phyloP scores from a whole-genome alignment of 169 alveolate species.

The Sarcocystis neurona region DNA sequence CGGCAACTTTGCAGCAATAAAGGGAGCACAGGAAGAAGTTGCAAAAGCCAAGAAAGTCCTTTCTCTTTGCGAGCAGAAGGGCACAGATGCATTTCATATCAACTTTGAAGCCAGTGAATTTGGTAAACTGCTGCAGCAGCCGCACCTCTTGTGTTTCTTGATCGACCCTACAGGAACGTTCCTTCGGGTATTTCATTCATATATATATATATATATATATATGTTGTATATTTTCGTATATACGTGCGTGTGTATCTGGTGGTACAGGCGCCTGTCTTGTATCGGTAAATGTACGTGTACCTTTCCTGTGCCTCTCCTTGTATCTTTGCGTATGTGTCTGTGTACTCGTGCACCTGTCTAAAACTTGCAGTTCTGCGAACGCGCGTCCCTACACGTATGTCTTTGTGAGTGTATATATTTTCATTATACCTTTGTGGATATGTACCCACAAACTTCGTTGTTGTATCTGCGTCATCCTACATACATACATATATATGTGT shows the following conservation, averaged over 20 bases:
- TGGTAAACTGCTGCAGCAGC: slow-evolving; percentile 13
- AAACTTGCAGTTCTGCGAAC: too few relatives aligned
- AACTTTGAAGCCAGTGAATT: slow-evolving; percentile 70
- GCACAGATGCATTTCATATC: slow-evolving; percentile 70
- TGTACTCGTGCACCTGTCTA: too few relatives aligned
- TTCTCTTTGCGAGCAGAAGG: slow-evolving; percentile 74
- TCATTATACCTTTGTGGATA: too few relatives aligned
- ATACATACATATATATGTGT: too few relatives aligned
- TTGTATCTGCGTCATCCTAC: too few relatives aligned
- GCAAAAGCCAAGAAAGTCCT: slow-evolving; percentile 71
- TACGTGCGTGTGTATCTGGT: not conserved
- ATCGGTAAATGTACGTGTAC: not conserved
- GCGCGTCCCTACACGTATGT: too few relatives aligned
- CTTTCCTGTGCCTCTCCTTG: too few relatives aligned
- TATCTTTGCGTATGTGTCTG: too few relatives aligned
- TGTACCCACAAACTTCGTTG: too few relatives aligned
- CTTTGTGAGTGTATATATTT: too few relatives aligned
- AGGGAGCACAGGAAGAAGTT: slow-evolving; percentile 58
- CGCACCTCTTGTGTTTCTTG: not conserved
- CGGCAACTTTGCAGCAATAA: slow-evolving; percentile 40
- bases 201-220: not conserved
- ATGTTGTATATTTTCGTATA: too few relatives aligned
- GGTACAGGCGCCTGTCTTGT: not conserved
- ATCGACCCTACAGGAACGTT: not conserved
- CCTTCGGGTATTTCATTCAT: not conserved